Conservation (phyloP, 306 rosid genomes). For the Alnus rubra region DNA sequence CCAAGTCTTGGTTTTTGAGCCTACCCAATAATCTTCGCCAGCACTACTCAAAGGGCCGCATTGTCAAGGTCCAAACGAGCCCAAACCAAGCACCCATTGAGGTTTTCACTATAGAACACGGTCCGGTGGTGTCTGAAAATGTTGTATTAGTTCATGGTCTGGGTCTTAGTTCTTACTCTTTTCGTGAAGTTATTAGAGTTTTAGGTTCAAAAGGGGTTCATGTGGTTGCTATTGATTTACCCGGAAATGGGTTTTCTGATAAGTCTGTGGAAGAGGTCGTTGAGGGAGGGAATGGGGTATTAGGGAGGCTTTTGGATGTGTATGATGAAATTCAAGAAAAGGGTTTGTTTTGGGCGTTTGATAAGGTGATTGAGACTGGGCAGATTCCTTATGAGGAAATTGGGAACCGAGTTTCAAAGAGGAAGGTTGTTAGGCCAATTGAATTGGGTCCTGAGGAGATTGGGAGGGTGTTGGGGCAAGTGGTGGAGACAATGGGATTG, state of each 20-base stretch:
- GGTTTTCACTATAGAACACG: constrained; percentile 58
- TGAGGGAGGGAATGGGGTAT: constrained; percentile 50
- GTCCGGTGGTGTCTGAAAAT: constrained; percentile 45
- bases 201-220: constrained; percentile 54
- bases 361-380: constrained; percentile 87
- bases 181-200: constrained; percentile 47
- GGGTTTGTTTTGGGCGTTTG: constrained; percentile 95
- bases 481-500: constrained; percentile 55
- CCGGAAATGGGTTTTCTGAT: constrained; percentile 89
- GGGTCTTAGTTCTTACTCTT: constrained; percentile 73
- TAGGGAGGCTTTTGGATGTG: constrained; percentile 72
- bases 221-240: constrained; percentile 67
- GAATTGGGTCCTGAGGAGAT: constrained; percentile 68
- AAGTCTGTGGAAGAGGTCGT: constrained; percentile 50
- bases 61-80: constrained; percentile 64
- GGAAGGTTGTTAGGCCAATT: constrained; percentile 56
- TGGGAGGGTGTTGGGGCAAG: constrained; percentile 73
- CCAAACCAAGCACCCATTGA: constrained; percentile 54
- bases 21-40: constrained; percentile 70
- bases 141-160: constrained; percentile 67
- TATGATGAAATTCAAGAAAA: constrained; percentile 70
- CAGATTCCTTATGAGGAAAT: constrained; percentile 89
- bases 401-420: constrained; percentile 44
- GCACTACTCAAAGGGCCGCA: constrained; percentile 75
- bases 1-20: constrained; percentile 72